Evolutionary conservation across 345 rosid species (phyloP).

Genomic region (Bruguiera parviflora): DNA sequence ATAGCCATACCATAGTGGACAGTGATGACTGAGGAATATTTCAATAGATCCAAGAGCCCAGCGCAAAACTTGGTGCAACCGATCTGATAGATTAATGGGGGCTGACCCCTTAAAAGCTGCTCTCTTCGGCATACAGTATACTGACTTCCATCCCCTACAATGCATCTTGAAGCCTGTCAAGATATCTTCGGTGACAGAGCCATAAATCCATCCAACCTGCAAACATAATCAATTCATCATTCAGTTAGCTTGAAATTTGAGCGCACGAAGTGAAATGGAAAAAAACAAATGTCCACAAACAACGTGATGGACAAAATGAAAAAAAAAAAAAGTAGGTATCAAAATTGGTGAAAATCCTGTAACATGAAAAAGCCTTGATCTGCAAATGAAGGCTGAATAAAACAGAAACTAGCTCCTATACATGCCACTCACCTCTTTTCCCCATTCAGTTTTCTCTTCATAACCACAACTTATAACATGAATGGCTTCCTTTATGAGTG

Average conservation of each 20-base stretch:
- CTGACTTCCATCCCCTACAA: conserved; percentile 94
- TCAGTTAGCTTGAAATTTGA: background rate
- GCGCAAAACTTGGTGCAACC: conserved; percentile 90
- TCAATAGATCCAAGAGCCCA: conserved; percentile 98
- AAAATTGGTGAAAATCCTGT: too few species aligned
- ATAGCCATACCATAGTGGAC: conserved; percentile 92
- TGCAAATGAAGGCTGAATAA: too few species aligned
- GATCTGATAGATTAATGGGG: conserved; percentile 87
- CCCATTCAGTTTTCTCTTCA: conserved; percentile 98
- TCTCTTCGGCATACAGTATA: conserved; percentile 76
- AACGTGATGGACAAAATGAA: background rate
- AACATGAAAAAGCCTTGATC: too few species aligned
- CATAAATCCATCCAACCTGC: conserved; percentile 97
- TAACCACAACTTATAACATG: conserved; percentile 93
- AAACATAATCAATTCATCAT: background rate
- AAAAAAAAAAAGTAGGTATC: too few species aligned
- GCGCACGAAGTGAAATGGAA: too few species aligned
- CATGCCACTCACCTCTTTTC: conserved; percentile 67
- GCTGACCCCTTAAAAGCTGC: conserved; percentile 96
- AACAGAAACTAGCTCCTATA: too few species aligned
- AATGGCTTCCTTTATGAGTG: conserved; percentile 88
- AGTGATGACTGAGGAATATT: conserved; percentile 90
- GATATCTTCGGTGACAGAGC: conserved; percentile 89
- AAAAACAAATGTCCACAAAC: background rate
- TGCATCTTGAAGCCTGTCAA: conserved; percentile 94